Percentiles rank a stretch among this genome's conserved stretches.
Conservation (phyloP, 257 asterid species). For the Solanum verrucosum region DNA sequence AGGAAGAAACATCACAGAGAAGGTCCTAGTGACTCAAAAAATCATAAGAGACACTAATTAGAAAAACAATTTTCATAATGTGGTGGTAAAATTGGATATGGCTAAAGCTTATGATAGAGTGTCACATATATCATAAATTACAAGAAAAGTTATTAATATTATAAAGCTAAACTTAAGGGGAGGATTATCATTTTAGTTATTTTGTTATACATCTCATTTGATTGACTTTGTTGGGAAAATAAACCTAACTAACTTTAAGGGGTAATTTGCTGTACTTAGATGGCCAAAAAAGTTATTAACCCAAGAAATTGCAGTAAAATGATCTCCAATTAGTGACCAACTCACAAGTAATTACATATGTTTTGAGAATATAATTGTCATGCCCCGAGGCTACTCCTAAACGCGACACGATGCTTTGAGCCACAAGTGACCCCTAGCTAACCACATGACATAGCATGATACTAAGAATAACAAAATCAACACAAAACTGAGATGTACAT, state of each 20-base stretch:
- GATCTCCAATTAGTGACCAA: background rate
- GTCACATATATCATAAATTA: background rate
- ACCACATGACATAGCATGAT: background rate
- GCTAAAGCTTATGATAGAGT: background rate
- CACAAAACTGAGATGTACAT: background rate
- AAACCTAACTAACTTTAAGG: background rate
- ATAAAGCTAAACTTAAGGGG: too few species aligned
- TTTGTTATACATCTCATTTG: background rate
- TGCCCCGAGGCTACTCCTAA: background rate
- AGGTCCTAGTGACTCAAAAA: too few species aligned
- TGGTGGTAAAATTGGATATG: background rate
- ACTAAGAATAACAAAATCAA: background rate
- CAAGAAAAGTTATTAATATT: background rate
- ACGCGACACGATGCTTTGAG: background rate
- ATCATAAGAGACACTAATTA: background rate
- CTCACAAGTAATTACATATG: background rate
- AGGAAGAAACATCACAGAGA: too few species aligned
- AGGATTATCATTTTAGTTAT: background rate
- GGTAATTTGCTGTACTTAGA: background rate
- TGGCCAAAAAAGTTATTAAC: background rate
- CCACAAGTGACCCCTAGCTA: background rate
- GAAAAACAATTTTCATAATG: too few species aligned
- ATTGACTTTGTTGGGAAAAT: background rate
- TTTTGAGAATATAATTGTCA: background rate
- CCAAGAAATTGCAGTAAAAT: background rate